Evolutionary conservation across 768 basidiomycete species (phyloP).

Genomic region (Kwoniella heveanensis): DNA sequence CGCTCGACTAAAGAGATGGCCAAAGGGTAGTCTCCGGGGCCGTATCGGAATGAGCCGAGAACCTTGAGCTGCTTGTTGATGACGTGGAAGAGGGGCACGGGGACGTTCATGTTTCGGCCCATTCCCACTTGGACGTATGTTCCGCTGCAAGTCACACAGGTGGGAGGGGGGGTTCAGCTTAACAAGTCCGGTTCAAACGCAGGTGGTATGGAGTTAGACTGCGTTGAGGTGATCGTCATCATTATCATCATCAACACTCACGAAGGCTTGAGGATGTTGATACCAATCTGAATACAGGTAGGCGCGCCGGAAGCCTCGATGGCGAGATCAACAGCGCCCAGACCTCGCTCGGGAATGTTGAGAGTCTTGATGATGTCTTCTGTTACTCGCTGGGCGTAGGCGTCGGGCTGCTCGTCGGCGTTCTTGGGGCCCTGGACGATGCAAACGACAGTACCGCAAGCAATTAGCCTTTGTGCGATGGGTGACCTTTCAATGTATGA

Average conservation of each 20-base stretch:
- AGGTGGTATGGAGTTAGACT: no score
- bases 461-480: no score
- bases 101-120: constrained; percentile 72
- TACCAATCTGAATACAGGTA: constrained; percentile 81
- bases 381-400: constrained; percentile 18
- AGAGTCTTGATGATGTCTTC: constrained; percentile 59
- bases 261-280: constrained; percentile 72
- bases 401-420: constrained; percentile 20
- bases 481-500: no score
- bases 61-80: constrained; percentile 78
- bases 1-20: constrained; percentile 79
- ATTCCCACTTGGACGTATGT: constrained; percentile 70
- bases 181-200: neutral
- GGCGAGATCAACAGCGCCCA: constrained; percentile 75
- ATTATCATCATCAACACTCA: constrained; percentile 21
- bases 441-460: no score
- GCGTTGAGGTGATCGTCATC: no score
- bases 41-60: constrained; percentile 78
- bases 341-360: constrained; percentile 70
- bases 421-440: constrained; percentile 15
- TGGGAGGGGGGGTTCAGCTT: neutral
- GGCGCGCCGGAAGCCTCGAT: constrained; percentile 91
- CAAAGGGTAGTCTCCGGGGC: constrained; percentile 58
- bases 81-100: constrained; percentile 69
- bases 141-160: constrained; percentile 26